Conservation (phyloP, 2,329 filamentous ascomycete species). For the Rutstroemia sp. region DNA sequence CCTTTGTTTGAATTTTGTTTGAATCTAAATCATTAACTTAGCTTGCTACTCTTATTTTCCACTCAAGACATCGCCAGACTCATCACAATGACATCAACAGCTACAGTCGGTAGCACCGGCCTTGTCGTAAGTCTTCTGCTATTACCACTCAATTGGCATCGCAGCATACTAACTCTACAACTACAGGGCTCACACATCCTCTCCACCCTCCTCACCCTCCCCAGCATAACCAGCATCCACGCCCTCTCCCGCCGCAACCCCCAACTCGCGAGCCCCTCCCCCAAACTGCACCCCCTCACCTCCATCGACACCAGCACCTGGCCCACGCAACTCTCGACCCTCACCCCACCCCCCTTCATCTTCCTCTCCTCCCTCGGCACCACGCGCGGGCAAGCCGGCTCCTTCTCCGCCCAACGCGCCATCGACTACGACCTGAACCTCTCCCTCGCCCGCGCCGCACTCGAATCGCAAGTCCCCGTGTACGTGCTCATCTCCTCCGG, state of each 20-base stretch:
- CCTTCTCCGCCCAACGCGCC: constrained; percentile 72
- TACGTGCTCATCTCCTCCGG: constrained; percentile 40
- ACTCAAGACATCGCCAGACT: not conserved
- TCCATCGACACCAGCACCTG: constrained; percentile 64
- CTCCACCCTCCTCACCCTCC: constrained; percentile 48
- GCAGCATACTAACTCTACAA: constrained; percentile 8
- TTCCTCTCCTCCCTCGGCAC: constrained; percentile 78
- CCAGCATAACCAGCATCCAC: constrained; percentile 43
- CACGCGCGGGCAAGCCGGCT: constrained; percentile 66
- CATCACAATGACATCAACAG: constrained; percentile 35
- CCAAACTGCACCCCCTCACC: constrained; percentile 57
- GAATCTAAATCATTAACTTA: not conserved
- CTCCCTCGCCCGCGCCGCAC: constrained; percentile 64
- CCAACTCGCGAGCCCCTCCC: constrained; percentile 22
- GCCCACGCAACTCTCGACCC: constrained; percentile 33
- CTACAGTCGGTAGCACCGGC: constrained; percentile 39
- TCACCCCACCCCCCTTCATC: constrained; percentile 49
- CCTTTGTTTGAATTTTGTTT: not conserved
- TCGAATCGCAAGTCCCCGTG: constrained; percentile 62
- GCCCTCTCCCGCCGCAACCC: constrained; percentile 60
- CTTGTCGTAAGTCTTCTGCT: constrained; percentile 36
- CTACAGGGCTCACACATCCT: constrained; percentile 64
- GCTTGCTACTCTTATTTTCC: not conserved
- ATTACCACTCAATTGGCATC: not conserved
- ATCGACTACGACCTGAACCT: constrained; percentile 86